These are phyloP conservation scores for Talaromyces proteolyticus DNA, from an alignment of 495 filamentous ascomycete genomes.

Conservation along the genomic window DNA sequence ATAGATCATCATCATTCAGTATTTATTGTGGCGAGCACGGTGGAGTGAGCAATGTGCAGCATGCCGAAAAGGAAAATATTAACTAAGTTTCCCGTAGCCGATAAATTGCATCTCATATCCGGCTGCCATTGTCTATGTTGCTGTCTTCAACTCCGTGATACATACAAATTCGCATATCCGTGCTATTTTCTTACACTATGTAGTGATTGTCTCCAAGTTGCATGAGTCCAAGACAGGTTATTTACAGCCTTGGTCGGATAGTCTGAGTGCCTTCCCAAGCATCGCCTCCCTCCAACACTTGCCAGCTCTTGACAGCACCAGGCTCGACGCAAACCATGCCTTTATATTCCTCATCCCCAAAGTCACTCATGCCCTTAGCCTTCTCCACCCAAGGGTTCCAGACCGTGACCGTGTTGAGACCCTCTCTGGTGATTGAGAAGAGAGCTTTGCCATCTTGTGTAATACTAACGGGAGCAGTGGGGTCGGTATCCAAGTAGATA, in stretches of 20 bases:
- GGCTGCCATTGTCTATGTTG: too few relatives aligned
- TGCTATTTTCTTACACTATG: too few relatives aligned
- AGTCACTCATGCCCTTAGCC: slow-evolving; percentile 75
- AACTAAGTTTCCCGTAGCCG: too few relatives aligned
- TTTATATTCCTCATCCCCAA: slow-evolving; percentile 80
- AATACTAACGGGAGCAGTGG: slow-evolving; percentile 33
- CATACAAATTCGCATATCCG: too few relatives aligned
- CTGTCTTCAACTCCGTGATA: too few relatives aligned
- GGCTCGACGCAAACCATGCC: slow-evolving; percentile 94
- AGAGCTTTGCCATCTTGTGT: slow-evolving; percentile 53
- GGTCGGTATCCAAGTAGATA: slow-evolving; percentile 65
- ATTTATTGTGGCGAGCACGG: too few relatives aligned
- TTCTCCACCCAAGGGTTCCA: slow-evolving; percentile 97
- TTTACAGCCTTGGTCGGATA: slow-evolving; percentile 35
- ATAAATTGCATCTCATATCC: too few relatives aligned
- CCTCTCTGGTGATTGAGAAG: slow-evolving; percentile 72
- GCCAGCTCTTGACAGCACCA: slow-evolving; percentile 75
- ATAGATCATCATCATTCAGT: too few relatives aligned
- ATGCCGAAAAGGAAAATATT: too few relatives aligned
- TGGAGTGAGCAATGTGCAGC: too few relatives aligned
- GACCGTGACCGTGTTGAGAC: slow-evolving; percentile 78
- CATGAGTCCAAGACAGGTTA: too few relatives aligned
- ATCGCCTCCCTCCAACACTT: slow-evolving; percentile 77
- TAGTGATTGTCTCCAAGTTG: too few relatives aligned
- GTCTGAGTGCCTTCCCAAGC: slow-evolving; percentile 86